Percentiles rank a stretch among this genome's conserved stretches.
Conservation (phyloP, 352 stramenopile genomes). For the Globisporangium spiculum region DNA sequence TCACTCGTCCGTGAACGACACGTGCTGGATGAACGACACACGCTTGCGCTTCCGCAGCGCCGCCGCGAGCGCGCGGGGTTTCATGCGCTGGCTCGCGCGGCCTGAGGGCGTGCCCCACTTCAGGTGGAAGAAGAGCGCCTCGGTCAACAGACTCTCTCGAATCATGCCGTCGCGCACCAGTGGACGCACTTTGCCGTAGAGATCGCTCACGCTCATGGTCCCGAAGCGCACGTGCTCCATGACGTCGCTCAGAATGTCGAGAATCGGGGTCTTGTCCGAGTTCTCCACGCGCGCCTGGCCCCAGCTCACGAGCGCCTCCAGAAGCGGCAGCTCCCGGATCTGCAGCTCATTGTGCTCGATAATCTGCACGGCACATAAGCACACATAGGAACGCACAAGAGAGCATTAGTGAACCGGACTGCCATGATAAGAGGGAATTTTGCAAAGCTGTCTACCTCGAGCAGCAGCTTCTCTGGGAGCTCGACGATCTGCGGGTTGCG, state of each 20-base stretch:
- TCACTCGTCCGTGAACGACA: conserved; percentile 50
- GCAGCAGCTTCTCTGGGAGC: conserved; percentile 77
- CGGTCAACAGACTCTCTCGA: conserved; percentile 63
- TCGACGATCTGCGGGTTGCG: conserved; percentile 69
- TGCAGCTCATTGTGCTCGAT: conserved; percentile 82
- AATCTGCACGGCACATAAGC: conserved; percentile 25
- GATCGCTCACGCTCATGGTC: conserved; percentile 83
- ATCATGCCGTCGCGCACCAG: conserved; percentile 69
- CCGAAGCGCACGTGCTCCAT: conserved; percentile 85
- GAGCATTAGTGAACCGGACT: not conserved
- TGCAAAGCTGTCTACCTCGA: conserved; percentile 38
- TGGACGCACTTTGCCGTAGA: conserved; percentile 83
- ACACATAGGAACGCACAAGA: not conserved
- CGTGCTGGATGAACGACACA: conserved; percentile 86
- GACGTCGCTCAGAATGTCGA: conserved; percentile 62
- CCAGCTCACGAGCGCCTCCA: conserved; percentile 81
- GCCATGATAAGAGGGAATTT: not conserved
- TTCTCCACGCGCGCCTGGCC: conserved; percentile 62
- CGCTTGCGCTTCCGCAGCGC: conserved; percentile 81
- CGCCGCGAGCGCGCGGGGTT: conserved; percentile 55
- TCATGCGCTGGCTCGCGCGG: conserved; percentile 55
- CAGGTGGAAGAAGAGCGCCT: conserved; percentile 84
- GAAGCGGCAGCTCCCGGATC: conserved; percentile 74
- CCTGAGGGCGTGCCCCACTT: conserved; percentile 79
- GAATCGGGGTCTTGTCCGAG: conserved; percentile 36